Evolutionary conservation across 176 grass and related monocot species (phyloP).

Genomic region (Musa beccarii): DNA sequence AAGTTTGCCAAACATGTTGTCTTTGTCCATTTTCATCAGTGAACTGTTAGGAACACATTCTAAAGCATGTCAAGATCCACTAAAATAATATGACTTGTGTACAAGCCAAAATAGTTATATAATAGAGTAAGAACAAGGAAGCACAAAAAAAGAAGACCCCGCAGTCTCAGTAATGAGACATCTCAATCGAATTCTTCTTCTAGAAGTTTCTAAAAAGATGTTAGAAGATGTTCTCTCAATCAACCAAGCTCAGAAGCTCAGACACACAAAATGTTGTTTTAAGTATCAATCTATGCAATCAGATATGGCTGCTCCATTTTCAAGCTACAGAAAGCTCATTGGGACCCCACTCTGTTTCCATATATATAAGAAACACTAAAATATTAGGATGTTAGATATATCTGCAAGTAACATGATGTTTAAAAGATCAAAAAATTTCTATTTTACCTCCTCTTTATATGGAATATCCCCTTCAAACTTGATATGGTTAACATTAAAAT

Average conservation of each 20-base stretch:
- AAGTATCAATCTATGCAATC: background rate
- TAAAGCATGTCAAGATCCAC: slow-evolving; percentile 4
- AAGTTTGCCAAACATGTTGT: slow-evolving; percentile 93
- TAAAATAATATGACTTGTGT: background rate
- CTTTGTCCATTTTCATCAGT: slow-evolving; percentile 94
- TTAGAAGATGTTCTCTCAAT: background rate
- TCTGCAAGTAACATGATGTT: background rate
- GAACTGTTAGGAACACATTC: slow-evolving; percentile 45
- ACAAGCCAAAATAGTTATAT: background rate
- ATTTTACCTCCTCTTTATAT: background rate
- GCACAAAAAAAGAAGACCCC: background rate
- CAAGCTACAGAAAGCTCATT: background rate
- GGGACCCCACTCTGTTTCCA: background rate
- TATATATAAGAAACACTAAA: background rate
- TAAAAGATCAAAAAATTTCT: background rate
- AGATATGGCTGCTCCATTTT: too few species aligned
- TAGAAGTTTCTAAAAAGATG: background rate
- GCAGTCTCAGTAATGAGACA: background rate
- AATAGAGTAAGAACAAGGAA: background rate
- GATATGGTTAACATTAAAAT: background rate
- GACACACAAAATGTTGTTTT: background rate
- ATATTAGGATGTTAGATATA: background rate
- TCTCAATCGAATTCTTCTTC: background rate
- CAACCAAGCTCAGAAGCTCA: background rate
- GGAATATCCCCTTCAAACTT: background rate